Evolutionary conservation across 495 filamentous ascomycete species (phyloP).

Genomic region (Podospora pseudocomata): DNA sequence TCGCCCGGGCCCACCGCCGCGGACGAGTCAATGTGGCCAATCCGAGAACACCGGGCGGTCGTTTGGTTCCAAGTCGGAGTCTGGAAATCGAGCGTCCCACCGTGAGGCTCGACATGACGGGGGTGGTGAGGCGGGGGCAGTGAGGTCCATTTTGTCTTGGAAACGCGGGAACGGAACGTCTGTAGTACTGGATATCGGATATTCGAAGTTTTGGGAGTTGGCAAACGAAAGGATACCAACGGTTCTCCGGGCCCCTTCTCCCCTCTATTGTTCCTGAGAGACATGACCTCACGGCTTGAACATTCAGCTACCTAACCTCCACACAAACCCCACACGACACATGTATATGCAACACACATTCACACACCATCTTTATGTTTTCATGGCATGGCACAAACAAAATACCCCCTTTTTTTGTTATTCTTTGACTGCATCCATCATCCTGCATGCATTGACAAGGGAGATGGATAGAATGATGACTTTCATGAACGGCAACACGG

Average conservation of each 20-base stretch:
- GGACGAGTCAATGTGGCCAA: constrained; percentile 54
- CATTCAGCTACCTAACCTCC: too few species aligned
- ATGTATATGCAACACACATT: background rate
- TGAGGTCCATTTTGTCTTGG: background rate
- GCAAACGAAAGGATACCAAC: background rate
- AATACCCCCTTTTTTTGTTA: background rate
- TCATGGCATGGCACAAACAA: background rate
- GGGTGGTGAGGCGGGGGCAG: constrained; percentile 17
- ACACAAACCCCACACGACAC: background rate
- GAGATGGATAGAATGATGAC: background rate
- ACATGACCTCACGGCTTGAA: too few species aligned
- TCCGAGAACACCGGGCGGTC: constrained; percentile 51
- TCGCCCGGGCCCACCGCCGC: constrained; percentile 39
- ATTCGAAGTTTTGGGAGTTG: background rate
- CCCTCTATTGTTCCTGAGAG: too few species aligned
- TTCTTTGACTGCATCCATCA: background rate
- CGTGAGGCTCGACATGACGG: constrained; percentile 35
- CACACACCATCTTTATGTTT: background rate
- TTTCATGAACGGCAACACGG: background rate
- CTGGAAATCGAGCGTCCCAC: constrained; percentile 45
- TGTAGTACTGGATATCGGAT: background rate
- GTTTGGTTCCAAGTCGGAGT: constrained; percentile 45
- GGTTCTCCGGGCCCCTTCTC: too few species aligned
- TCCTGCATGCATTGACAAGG: background rate
- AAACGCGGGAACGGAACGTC: background rate